Evolutionary conservation across 140 eudicot genomes (phyloP), one percentile per base, ranked within the genome.

Genomic region (Ambrosia hybrid): DNA sequence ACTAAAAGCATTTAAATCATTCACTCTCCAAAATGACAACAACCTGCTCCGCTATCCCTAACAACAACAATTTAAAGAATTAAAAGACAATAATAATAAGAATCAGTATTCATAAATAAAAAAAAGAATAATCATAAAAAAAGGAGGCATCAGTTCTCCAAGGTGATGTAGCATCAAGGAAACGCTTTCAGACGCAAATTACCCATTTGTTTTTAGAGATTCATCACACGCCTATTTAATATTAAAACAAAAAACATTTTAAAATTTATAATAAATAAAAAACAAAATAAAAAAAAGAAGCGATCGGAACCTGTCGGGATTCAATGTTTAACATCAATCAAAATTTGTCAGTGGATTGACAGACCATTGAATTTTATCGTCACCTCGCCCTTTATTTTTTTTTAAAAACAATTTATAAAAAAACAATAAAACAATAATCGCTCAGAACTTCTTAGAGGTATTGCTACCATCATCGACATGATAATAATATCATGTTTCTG

Each of bases 111-210:
- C 5, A n/a, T n/a, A 5, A 6, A 6, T 0, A 4, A 49, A 4
- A 2, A 9, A 37, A 14, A 37, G 9, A 49, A 52, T 4, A n/a
- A 6, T 16, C 9, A 46, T 5, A 7, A 43, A 41, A 41, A 41
- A 6, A 37, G 73, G 81, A 37, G 73, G 83, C 88, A 87, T 90
- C 94, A 90, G 96, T 78, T 90, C 96, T 89, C 87, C 93, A 86
- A 89, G 91, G 86, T 90, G 90, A 79, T 72, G 12, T 77, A 82
- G 72, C 96, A 86, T 87, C 91, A 90, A 57, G 1, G 36, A 55
- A 78, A 78, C 16, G 74, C 75, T 55, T 65, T 90, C 96, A 90
- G 96, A 63, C 83, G 94, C 91, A 90, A 84, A 86, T 86, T 86
- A 89, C 91, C 96, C 93, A 90, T 90, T 83, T 75, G 81, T 56